These are phyloP conservation scores for Extremus antarcticus DNA, from an alignment of 495 filamentous ascomycete species.

Conservation along the genomic window DNA sequence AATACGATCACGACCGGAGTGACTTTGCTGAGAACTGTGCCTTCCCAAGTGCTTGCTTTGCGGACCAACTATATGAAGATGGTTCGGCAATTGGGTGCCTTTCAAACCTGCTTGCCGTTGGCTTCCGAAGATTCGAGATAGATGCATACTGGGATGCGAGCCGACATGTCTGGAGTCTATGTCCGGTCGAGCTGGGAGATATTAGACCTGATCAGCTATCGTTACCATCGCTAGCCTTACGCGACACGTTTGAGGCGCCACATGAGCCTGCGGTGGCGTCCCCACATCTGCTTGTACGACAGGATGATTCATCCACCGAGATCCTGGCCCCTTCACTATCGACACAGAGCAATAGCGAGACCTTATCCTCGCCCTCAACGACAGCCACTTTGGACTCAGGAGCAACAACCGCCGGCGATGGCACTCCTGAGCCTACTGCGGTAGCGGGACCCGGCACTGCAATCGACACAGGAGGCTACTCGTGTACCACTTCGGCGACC, in stretches of 20 bases:
- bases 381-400: not conserved
- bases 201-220: no score
- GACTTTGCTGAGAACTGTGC: no score
- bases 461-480: constrained; percentile 40
- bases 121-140: constrained; percentile 48
- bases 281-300: not conserved
- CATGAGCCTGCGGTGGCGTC: not conserved
- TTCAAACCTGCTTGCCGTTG: constrained; percentile 49
- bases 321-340: not conserved
- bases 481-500: constrained; percentile 43
- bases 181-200: constrained; percentile 37
- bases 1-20: no score
- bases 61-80: constrained; percentile 39
- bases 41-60: constrained; percentile 48
- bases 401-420: not conserved
- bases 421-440: not conserved
- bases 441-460: not conserved
- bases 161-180: constrained; percentile 45
- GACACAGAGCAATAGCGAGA: constrained; percentile 1
- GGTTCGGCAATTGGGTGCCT: constrained; percentile 40
- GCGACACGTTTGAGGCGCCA: not conserved
- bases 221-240: not conserved
- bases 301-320: not conserved
- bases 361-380: not conserved
- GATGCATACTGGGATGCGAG: constrained; percentile 55